Conservation (phyloP, 2,329 filamentous ascomycete genomes). For the Nothomitra cinnamomea region DNA sequence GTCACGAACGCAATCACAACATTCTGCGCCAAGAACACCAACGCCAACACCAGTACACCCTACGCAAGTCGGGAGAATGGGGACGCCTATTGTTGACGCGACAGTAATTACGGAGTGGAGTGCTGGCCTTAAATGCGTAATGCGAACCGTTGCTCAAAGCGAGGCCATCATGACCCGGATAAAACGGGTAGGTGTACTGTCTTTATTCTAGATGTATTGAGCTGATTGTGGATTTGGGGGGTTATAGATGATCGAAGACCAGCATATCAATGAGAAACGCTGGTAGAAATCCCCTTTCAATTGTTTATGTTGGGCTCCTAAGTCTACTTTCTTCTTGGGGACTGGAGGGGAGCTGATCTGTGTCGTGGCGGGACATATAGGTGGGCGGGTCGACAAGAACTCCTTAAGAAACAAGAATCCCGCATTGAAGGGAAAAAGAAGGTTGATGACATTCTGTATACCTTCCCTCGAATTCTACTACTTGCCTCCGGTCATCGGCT, state of each 20-base stretch:
- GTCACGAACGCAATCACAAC: background rate
- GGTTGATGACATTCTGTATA: constrained; percentile 37
- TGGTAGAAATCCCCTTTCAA: constrained; percentile 24
- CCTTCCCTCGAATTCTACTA: background rate
- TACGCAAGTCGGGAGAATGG: background rate
- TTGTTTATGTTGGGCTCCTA: background rate
- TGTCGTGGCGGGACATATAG: constrained; percentile 4
- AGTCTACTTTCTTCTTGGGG: background rate
- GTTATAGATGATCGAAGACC: constrained; percentile 39
- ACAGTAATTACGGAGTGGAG: constrained; percentile 34
- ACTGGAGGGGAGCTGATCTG: no score
- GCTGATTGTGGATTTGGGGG: background rate
- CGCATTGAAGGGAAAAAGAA: constrained; percentile 35
- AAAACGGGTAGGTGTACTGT: constrained; percentile 12
- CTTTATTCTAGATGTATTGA: background rate
- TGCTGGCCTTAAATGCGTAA: constrained; percentile 32
- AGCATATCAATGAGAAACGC: constrained; percentile 43
- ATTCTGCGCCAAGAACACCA: background rate
- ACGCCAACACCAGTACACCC: no score
- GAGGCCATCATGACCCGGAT: constrained; percentile 28
- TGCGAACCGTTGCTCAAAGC: constrained; percentile 29
- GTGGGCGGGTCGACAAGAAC: constrained; percentile 33
- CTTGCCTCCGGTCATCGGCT: background rate
- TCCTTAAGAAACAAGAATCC: constrained; percentile 33
- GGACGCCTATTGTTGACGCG: constrained; percentile 18